Percentiles rank a stretch among this genome's conserved stretches.
Evolutionary conservation across 2,329 filamentous ascomycete genomes (phyloP).

Genomic region (Metarhizium humberi): DNA sequence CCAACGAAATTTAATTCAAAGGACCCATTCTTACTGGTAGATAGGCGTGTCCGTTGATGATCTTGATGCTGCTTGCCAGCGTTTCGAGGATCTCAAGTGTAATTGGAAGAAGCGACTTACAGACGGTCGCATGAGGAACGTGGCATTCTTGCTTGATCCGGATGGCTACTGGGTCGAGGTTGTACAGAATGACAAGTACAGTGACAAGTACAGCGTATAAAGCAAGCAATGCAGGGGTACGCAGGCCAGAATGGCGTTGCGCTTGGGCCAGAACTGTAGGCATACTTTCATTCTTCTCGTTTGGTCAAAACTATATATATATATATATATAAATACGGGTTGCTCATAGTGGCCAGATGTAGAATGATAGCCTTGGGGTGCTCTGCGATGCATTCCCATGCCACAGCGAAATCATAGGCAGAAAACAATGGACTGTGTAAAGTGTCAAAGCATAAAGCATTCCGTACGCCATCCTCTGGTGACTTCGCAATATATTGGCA

Average conservation of each 20-base stretch:
- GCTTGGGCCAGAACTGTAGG: not conserved
- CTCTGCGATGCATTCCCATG: too few species aligned
- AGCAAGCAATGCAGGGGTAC: not conserved
- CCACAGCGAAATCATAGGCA: too few species aligned
- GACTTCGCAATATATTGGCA: too few species aligned
- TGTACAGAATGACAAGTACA: conserved; percentile 60
- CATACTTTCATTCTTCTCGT: too few species aligned
- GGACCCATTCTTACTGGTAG: conserved; percentile 10
- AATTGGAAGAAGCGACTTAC: conserved; percentile 94
- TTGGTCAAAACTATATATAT: too few species aligned
- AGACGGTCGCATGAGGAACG: conserved; percentile 86
- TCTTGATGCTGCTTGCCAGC: conserved; percentile 74
- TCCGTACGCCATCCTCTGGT: too few species aligned
- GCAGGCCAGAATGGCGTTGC: not conserved
- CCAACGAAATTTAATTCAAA: not conserved
- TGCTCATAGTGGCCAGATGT: too few species aligned
- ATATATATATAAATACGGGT: too few species aligned
- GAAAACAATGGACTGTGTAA: too few species aligned
- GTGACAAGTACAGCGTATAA: conserved; percentile 3
- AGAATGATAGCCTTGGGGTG: too few species aligned
- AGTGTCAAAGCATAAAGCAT: too few species aligned
- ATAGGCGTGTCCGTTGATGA: conserved; percentile 77
- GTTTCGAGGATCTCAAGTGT: conserved; percentile 73
- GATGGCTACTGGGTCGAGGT: conserved; percentile 78
- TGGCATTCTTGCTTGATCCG: conserved; percentile 84